Percentiles rank a stretch among this genome's conserved stretches.
Evolutionary conservation across 2,329 filamentous ascomycete genomes (phyloP).

Genomic region (Ampelomyces quisqualis): DNA sequence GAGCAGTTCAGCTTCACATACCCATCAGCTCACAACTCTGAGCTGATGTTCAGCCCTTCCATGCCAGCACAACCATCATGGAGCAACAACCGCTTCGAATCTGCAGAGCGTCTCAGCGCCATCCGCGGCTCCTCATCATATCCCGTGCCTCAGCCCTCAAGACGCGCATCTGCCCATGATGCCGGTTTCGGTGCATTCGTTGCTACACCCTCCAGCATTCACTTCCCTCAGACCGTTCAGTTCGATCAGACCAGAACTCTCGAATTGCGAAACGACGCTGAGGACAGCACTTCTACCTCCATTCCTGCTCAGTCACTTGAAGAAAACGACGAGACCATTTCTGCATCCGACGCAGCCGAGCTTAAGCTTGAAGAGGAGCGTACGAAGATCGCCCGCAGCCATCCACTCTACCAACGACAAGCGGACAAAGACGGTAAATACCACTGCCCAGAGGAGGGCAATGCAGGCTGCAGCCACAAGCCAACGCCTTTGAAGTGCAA

Average conservation of each 20-base stretch:
- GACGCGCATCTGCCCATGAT: slow-evolving; percentile 29
- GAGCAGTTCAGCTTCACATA: slow-evolving; percentile 33
- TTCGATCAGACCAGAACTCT: slow-evolving; percentile 26
- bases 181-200: slow-evolving; percentile 29
- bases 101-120: slow-evolving; percentile 21
- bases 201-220: slow-evolving; percentile 34
- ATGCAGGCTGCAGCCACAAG: slow-evolving; percentile 78
- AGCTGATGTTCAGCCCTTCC: slow-evolving; percentile 25
- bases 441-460: slow-evolving; percentile 84
- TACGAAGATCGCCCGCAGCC: slow-evolving; percentile 49
- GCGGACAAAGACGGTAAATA: slow-evolving; percentile 76
- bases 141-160: slow-evolving; percentile 21
- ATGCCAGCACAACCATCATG: slow-evolving; percentile 23
- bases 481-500: slow-evolving; percentile 98
- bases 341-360: slow-evolving; percentile 31
- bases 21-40: slow-evolving; percentile 18
- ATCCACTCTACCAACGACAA: slow-evolving; percentile 69
- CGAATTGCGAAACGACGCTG: slow-evolving; percentile 25
- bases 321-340: slow-evolving; percentile 34
- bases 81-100: slow-evolving; percentile 22
- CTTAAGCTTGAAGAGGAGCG: slow-evolving; percentile 42
- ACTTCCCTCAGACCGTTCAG: slow-evolving; percentile 24
- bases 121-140: slow-evolving; percentile 34
- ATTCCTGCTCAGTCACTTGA: slow-evolving; percentile 28
- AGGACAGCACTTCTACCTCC: slow-evolving; percentile 28